A percentile compares a stretch with the other conserved stretches of the same genome.
Conservation (phyloP, 1,139 yeast genomes). For the Yamadazyma epiphylla region DNA sequence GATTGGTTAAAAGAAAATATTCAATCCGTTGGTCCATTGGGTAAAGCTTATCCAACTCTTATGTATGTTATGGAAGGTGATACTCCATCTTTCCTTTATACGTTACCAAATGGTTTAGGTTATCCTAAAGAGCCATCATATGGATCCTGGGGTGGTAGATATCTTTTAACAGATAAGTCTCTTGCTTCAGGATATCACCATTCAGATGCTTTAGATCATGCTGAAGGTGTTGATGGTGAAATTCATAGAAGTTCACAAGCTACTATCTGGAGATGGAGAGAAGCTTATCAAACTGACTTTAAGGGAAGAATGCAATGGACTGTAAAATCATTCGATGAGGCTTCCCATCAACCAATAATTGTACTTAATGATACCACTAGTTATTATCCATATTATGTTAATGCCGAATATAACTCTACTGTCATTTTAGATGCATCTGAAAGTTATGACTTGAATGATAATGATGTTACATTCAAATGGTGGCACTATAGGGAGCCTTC, state of each 20-base stretch:
- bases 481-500: conserved; percentile 16
- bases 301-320: conserved; percentile 25
- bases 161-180: conserved; percentile 13
- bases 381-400: conserved; percentile 10
- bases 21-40: conserved; percentile 18
- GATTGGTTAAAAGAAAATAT: conserved; percentile 18
- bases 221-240: conserved; percentile 13
- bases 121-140: conserved; percentile 19
- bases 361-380: conserved; percentile 14
- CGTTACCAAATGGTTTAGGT: conserved; percentile 21
- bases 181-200: conserved; percentile 11
- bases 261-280: conserved; percentile 25
- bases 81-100: conserved; percentile 18
- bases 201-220: conserved; percentile 18
- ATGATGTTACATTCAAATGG: conserved; percentile 14
- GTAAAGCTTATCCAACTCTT: conserved; percentile 16
- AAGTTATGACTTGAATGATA: conserved; percentile 17
- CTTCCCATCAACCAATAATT: conserved; percentile 13
- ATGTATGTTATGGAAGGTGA: conserved; percentile 22
- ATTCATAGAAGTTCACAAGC: conserved; percentile 15
- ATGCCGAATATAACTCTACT: conserved; percentile 6
- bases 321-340: conserved; percentile 14
- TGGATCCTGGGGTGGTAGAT: conserved; percentile 28
- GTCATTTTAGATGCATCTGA: conserved; percentile 16
- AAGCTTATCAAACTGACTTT: conserved; percentile 19